Conservation (phyloP, 805 yeast genomes). For the Monosporozyma servazzii region DNA sequence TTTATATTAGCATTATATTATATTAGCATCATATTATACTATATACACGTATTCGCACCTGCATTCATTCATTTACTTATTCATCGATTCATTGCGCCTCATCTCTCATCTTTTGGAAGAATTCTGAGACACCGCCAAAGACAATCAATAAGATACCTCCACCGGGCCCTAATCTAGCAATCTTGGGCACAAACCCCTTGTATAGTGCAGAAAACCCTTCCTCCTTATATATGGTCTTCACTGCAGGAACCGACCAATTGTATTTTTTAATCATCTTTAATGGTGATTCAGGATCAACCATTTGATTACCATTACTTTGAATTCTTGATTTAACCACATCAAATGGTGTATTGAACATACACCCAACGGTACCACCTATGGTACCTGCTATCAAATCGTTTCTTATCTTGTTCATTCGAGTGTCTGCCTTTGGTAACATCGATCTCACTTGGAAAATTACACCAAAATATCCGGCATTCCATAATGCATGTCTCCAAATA, state of each 20-base stretch:
- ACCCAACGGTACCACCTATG: constrained; percentile 95
- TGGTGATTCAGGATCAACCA: constrained; percentile 40
- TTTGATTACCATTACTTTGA: constrained; percentile 40
- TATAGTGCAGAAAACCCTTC: constrained; percentile 90
- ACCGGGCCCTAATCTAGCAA: constrained; percentile 95
- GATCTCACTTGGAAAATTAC: constrained; percentile 79
- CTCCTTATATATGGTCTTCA: constrained; percentile 61
- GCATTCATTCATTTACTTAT: background rate
- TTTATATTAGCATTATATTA: background rate
- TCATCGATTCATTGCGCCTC: background rate
- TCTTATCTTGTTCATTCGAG: constrained; percentile 62
- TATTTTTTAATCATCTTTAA: constrained; percentile 74
- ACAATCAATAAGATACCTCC: constrained; percentile 97
- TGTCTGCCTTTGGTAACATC: constrained; percentile 68
- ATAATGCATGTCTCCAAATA: constrained; percentile 88
- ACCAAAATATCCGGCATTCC: constrained; percentile 99
- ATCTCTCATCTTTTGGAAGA: constrained; percentile 48
- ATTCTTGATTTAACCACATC: constrained; percentile 96
- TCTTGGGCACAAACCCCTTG: constrained; percentile 96
- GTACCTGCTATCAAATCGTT: constrained; percentile 89
- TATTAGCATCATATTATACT: background rate
- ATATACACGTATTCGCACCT: background rate
- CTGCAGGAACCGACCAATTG: constrained; percentile 84
- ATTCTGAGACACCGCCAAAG: constrained; percentile 91
- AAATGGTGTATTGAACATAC: constrained; percentile 90